Percentiles rank a stretch among this genome's conserved stretches.
phyloP scores from a whole-genome alignment of 1,139 yeast species.

The Sugiyamaella castrensis region DNA sequence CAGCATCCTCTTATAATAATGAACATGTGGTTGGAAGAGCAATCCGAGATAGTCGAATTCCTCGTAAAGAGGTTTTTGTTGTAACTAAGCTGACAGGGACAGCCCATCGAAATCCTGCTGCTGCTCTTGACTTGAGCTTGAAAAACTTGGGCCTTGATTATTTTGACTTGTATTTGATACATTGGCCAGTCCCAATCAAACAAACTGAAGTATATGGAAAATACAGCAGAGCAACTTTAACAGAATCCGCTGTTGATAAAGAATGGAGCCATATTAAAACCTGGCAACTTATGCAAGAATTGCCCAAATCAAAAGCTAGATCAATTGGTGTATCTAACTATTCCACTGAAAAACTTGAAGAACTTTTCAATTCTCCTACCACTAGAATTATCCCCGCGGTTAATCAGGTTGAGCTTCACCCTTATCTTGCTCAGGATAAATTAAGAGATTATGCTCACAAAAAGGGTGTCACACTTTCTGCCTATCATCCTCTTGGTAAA shows the following conservation, averaged over 20 bases:
- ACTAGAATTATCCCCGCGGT: constrained; percentile 59
- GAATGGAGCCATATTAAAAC: constrained; percentile 63
- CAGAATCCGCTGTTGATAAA: constrained; percentile 31
- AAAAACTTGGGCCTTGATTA: constrained; percentile 67
- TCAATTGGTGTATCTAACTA: constrained; percentile 80
- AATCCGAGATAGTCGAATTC: constrained; percentile 45
- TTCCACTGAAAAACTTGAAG: constrained; percentile 50
- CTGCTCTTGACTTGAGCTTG: constrained; percentile 61
- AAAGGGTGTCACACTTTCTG: constrained; percentile 58
- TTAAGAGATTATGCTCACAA: constrained; percentile 52
- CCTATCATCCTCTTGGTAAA: constrained; percentile 65
- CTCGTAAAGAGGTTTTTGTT: constrained; percentile 51
- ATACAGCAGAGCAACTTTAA: background rate
- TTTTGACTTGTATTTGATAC: constrained; percentile 78
- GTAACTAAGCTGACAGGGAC: constrained; percentile 50
- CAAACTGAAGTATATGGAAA: constrained; percentile 35
- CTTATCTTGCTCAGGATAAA: constrained; percentile 66
- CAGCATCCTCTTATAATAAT: constrained; percentile 63
- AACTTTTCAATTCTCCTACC: constrained; percentile 49
- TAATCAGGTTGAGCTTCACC: constrained; percentile 67
- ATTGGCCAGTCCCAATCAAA: constrained; percentile 69
- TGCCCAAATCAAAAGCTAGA: constrained; percentile 52
- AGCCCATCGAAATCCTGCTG: constrained; percentile 54
- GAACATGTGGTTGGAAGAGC: constrained; percentile 63
- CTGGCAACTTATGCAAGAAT: constrained; percentile 63